phyloP scores from a whole-genome alignment of 805 yeast genomes.

The Hanseniaspora vineae region DNA sequence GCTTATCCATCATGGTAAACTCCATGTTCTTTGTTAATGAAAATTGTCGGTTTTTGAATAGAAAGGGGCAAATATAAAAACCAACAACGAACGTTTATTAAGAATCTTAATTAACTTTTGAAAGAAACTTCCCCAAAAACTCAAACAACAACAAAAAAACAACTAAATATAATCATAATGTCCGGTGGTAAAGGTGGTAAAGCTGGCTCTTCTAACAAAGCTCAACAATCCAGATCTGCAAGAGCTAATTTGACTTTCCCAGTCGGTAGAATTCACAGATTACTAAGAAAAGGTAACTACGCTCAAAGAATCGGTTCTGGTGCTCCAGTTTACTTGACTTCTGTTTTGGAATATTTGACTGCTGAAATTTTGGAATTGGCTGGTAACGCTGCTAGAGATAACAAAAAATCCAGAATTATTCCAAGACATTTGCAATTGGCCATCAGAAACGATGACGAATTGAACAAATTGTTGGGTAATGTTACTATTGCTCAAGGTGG shows the following conservation, averaged over 20 bases:
- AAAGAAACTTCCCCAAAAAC: neutral
- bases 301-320: conserved; percentile 99
- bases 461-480: conserved; percentile 83
- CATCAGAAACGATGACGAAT: conserved; percentile 97
- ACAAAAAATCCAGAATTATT: conserved; percentile 96
- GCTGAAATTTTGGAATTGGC: conserved; percentile 97
- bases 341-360: conserved; percentile 92
- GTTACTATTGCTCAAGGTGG: conserved; percentile 99
- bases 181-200: conserved; percentile 71
- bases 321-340: conserved; percentile 96
- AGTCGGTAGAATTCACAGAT: conserved; percentile 98
- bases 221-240: conserved; percentile 95
- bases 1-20: too few relatives aligned
- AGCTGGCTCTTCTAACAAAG: conserved; percentile 90
- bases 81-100: too few relatives aligned
- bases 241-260: conserved; percentile 99
- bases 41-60: too few relatives aligned
- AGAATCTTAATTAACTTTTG: neutral
- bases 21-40: too few relatives aligned
- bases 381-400: conserved; percentile 98
- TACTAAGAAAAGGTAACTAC: conserved; percentile 92
- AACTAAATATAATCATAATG: conserved; percentile 30
- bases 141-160: neutral
- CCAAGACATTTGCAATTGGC: conserved; percentile 98
- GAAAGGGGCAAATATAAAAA: too few relatives aligned